These are phyloP conservation scores for Lenwebbia sp. DNA, from an alignment of 345 rosid genomes.

Conservation along the genomic window DNA sequence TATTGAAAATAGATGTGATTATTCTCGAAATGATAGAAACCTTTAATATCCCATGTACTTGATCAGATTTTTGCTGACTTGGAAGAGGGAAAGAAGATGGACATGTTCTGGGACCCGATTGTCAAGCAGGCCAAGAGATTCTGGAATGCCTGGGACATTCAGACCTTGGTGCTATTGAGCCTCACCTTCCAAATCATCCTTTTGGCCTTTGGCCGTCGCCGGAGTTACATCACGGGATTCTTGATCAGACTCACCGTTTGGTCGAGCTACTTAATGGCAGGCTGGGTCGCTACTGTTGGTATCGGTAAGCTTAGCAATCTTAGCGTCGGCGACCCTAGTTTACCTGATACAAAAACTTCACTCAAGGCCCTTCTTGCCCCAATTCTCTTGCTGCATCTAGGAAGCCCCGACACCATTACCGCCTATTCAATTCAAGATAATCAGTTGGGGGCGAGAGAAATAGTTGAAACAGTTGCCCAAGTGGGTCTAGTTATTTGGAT, in stretches of 20 bases:
- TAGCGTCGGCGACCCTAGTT: background rate
- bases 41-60: background rate
- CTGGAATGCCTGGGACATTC: constrained; percentile 2
- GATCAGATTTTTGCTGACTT: background rate
- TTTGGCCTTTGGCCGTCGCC: background rate
- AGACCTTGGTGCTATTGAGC: constrained; percentile 1
- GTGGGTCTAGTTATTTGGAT: constrained; percentile 10
- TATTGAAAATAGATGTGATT: background rate
- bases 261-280: constrained; percentile 1
- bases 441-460: constrained; percentile 21
- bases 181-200: background rate
- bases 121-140: background rate
- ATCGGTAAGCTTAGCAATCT: background rate
- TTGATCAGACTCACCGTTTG: background rate
- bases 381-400: constrained; percentile 27
- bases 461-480: constrained; percentile 16
- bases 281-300: constrained; percentile 1
- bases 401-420: constrained; percentile 33
- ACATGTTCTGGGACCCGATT: background rate
- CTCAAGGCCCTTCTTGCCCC: constrained; percentile 19
- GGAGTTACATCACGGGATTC: background rate
- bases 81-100: background rate
- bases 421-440: constrained; percentile 32
- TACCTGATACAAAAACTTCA: background rate
- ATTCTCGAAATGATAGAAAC: background rate